phyloP scores from a whole-genome alignment of 257 asterid genomes.

The Fraxinus excelsior region DNA sequence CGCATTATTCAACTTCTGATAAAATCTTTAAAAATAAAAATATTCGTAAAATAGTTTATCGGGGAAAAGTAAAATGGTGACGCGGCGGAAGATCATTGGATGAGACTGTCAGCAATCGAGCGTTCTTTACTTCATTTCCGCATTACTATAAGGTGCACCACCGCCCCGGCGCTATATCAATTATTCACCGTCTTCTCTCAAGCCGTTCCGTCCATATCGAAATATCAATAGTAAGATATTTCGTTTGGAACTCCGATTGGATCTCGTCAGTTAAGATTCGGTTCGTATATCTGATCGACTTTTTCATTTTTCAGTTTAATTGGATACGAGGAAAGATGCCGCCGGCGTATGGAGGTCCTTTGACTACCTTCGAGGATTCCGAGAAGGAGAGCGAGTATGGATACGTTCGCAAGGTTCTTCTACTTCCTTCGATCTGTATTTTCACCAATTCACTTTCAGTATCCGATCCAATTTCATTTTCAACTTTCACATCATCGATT shows the following conservation, averaged over 20 bases:
- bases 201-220: constrained; percentile 15
- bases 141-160: constrained; percentile 21
- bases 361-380: constrained; percentile 97
- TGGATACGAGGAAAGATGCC: constrained; percentile 52
- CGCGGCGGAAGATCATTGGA: constrained; percentile 21
- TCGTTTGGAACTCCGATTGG: constrained; percentile 25
- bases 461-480: not conserved
- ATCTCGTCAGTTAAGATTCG: constrained; percentile 26
- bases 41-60: too few species aligned
- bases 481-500: not conserved
- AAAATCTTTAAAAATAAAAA: too few species aligned
- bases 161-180: constrained; percentile 36
- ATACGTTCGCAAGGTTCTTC: constrained; percentile 86
- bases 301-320: constrained; percentile 18
- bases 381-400: constrained; percentile 99
- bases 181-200: constrained; percentile 30
- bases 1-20: too few species aligned
- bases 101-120: not conserved
- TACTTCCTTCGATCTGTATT: constrained; percentile 7
- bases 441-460: constrained; percentile 4
- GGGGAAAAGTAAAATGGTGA: too few species aligned
- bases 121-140: constrained; percentile 6
- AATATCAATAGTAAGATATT: constrained; percentile 31
- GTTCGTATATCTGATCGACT: constrained; percentile 15
- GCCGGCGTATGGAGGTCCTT: constrained; percentile 65